Conservation (phyloP, 768 basidiomycete species). For the Trametes sanguinea region DNA sequence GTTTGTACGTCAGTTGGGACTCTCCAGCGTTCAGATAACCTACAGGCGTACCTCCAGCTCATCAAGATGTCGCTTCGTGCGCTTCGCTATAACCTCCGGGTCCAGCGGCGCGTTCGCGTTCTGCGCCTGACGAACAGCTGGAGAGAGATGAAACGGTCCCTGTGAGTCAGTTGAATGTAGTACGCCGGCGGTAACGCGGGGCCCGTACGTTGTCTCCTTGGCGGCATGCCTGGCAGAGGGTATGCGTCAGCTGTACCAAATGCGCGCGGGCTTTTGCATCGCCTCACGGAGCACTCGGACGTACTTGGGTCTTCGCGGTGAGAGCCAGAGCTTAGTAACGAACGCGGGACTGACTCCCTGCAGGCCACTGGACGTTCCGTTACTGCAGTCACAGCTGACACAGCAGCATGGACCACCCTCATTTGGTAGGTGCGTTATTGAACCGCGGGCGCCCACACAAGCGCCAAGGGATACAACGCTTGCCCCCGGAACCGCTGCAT, state of each 20-base stretch:
- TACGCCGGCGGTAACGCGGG: neutral
- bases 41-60: constrained; percentile 70
- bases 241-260: neutral
- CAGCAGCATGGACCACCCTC: neutral
- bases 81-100: constrained; percentile 70
- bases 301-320: neutral
- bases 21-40: constrained; percentile 7
- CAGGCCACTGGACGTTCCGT: too few relatives aligned
- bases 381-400: neutral
- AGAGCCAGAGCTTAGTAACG: neutral
- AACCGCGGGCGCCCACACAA: constrained; percentile 3
- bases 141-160: constrained; percentile 3
- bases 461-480: neutral
- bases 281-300: neutral
- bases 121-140: constrained; percentile 54
- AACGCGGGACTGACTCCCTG: too few relatives aligned
- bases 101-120: constrained; percentile 43
- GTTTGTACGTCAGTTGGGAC: constrained; percentile 2
- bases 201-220: constrained; percentile 17
- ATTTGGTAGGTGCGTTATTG: constrained; percentile 13
- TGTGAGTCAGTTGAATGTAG: neutral
- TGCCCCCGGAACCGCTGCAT: neutral
- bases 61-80: constrained; percentile 75
- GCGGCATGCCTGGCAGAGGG: constrained; percentile 6
- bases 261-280: neutral